A percentile compares a stretch with the other conserved stretches of the same genome.
Evolutionary conservation across 257 asterid species (phyloP).

Genomic region (Thymus quinquecostatus): DNA sequence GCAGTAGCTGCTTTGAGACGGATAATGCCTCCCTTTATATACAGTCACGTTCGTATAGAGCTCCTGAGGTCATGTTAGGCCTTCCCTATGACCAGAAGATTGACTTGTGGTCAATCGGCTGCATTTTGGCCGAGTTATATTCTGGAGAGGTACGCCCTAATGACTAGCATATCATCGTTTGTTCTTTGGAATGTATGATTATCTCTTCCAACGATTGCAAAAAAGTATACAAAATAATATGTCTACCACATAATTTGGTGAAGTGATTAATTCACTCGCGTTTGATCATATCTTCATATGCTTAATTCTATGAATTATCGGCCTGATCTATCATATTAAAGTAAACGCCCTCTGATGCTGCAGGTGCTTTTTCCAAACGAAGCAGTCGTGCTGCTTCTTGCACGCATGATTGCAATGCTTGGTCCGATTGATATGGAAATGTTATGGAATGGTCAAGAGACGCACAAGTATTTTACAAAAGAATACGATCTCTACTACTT

Average conservation of each 20-base stretch:
- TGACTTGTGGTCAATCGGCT: conserved; percentile 89
- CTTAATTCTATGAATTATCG: too few relatives aligned
- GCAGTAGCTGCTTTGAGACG: conserved; percentile 88
- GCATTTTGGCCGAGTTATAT: conserved; percentile 80
- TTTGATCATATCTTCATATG: too few relatives aligned
- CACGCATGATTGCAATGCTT: conserved; percentile 62
- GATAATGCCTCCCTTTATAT: conserved; percentile 70
- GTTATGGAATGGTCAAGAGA: conserved; percentile 70
- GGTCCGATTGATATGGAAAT: conserved; percentile 71
- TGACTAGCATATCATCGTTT: background rate
- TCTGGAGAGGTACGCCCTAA: conserved; percentile 73
- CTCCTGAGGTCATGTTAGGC: conserved; percentile 92
- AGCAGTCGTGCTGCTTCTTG: conserved; percentile 63
- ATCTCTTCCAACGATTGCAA: background rate
- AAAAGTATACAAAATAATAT: too few relatives aligned
- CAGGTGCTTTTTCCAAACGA: conserved; percentile 95
- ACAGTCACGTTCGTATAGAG: conserved; percentile 92
- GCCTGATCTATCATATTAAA: background rate
- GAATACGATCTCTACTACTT: conserved; percentile 68
- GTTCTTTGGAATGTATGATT: background rate
- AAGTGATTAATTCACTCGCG: too few relatives aligned
- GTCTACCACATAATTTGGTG: too few relatives aligned
- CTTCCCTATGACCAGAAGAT: conserved; percentile 76
- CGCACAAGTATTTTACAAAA: conserved; percentile 74
- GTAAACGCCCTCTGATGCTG: background rate